Evolutionary conservation across 1,284 basidiomycete species (phyloP).

Genomic region (Irpex rosettiformis): DNA sequence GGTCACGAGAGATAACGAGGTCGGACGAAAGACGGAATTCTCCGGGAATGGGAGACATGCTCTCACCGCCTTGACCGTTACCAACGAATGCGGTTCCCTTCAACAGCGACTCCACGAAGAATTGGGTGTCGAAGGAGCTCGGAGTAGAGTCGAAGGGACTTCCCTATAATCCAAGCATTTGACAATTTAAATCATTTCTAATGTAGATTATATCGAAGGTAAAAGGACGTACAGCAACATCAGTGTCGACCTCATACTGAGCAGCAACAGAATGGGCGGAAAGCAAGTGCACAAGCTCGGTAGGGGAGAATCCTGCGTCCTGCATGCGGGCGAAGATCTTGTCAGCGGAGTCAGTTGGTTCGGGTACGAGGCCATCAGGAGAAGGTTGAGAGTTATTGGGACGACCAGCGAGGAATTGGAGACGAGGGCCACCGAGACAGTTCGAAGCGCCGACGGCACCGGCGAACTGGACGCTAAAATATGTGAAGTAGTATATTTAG

Average conservation of each 20-base stretch:
- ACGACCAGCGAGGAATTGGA: conserved; percentile 27
- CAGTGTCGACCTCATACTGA: conserved; percentile 34
- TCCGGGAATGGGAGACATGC: conserved; percentile 5
- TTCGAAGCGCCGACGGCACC: conserved; percentile 37
- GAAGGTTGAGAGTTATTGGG: conserved; percentile 18
- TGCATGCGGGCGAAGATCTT: conserved; percentile 13
- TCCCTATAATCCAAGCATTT: conserved; percentile 16
- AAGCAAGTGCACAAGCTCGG: conserved; percentile 36
- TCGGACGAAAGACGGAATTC: conserved; percentile 13
- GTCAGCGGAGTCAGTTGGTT: conserved; percentile 12
- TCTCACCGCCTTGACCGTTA: conserved; percentile 17
- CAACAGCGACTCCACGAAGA: conserved; percentile 24
- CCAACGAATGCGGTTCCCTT: conserved; percentile 32
- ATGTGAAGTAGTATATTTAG: not conserved
- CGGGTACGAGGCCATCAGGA: conserved; percentile 16
- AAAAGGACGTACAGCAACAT: conserved; percentile 21
- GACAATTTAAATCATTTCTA: not conserved
- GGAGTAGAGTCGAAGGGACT: conserved; percentile 16
- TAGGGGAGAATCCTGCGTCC: conserved; percentile 26
- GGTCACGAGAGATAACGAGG: conserved; percentile 10
- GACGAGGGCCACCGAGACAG: conserved; percentile 28
- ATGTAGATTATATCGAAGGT: not conserved
- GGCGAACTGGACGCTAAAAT: conserved; percentile 35
- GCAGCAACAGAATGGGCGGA: conserved; percentile 36
- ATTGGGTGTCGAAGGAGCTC: conserved; percentile 4